phyloP scores from a whole-genome alignment of 75 land plant species.

The Adiantum capillusveneris region DNA sequence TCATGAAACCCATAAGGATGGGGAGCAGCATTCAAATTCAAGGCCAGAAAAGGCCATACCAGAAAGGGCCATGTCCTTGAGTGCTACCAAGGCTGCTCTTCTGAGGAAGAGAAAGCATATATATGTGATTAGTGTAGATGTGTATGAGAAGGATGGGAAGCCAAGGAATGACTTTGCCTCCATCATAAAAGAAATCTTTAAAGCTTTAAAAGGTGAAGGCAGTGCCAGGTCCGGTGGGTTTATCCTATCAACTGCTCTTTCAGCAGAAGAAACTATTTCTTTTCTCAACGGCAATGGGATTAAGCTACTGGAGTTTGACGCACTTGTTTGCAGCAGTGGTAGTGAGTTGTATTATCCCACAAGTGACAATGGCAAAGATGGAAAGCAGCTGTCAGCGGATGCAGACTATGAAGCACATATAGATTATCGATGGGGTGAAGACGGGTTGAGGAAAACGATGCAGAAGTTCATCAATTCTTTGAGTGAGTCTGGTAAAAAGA shows the following conservation, averaged over 20 bases:
- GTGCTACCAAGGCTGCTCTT: slow-evolving; percentile 1
- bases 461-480: slow-evolving; percentile 34
- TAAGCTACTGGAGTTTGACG: slow-evolving; percentile 43
- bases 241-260: slow-evolving; percentile 61
- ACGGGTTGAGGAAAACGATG: slow-evolving; percentile 61
- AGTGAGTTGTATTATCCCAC: slow-evolving; percentile 76
- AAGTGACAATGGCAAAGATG: slow-evolving; percentile 26
- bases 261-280: slow-evolving; percentile 42
- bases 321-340: slow-evolving; percentile 76
- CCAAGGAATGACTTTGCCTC: slow-evolving; percentile 43
- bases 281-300: slow-evolving; percentile 31
- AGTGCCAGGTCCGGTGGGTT: slow-evolving; percentile 50
- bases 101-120: slow-evolving; percentile 42
- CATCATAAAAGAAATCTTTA: slow-evolving; percentile 35
- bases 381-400: slow-evolving; percentile 23
- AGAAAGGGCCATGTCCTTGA: not conserved
- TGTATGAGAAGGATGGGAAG: slow-evolving; percentile 43
- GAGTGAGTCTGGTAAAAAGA: slow-evolving; percentile 2
- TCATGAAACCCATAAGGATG: not conserved
- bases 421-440: slow-evolving; percentile 77
- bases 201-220: slow-evolving; percentile 30
- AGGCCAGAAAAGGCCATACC: slow-evolving; percentile 1
- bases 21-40: too few relatives aligned
- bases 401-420: slow-evolving; percentile 66
- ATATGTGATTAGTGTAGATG: slow-evolving; percentile 63